These are phyloP conservation scores for Kuraishia cidri DNA, from an alignment of 805 yeast species.

Conservation along the genomic window DNA sequence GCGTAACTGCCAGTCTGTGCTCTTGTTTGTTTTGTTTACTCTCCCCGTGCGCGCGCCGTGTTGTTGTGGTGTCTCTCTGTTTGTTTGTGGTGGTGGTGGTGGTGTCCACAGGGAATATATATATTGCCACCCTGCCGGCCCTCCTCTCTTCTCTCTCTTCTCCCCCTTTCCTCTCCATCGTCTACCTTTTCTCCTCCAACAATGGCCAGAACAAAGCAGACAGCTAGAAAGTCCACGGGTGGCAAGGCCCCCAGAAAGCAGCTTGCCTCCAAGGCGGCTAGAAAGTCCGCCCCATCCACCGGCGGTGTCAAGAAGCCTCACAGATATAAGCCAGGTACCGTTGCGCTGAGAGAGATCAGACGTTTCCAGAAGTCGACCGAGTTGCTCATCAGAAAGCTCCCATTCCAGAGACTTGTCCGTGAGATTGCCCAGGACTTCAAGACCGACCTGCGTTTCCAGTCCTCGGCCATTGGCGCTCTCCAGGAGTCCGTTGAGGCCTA, in stretches of 20 bases:
- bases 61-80: neutral
- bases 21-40: neutral
- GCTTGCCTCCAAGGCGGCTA: constrained; percentile 86
- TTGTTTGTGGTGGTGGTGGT: no score
- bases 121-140: no score
- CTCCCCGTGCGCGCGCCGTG: neutral
- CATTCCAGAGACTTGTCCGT: constrained; percentile 95
- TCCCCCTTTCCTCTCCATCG: no score
- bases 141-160: no score
- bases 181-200: neutral
- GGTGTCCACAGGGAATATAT: no score
- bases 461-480: constrained; percentile 94
- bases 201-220: constrained; percentile 93
- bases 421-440: constrained; percentile 94
- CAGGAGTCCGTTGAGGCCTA: constrained; percentile 99
- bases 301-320: constrained; percentile 94
- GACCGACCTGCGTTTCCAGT: constrained; percentile 92
- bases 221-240: constrained; percentile 93
- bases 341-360: constrained; percentile 94
- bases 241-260: constrained; percentile 96
- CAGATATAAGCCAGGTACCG: constrained; percentile 97
- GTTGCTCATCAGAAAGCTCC: constrained; percentile 89
- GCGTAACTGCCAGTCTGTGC: neutral
- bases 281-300: constrained; percentile 86
- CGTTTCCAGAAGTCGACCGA: constrained; percentile 96